Percentiles rank a stretch among this genome's conserved stretches.
These are phyloP conservation scores for Wickerhamiella australiensis DNA, from an alignment of 805 yeast genomes.

Conservation along the genomic window DNA sequence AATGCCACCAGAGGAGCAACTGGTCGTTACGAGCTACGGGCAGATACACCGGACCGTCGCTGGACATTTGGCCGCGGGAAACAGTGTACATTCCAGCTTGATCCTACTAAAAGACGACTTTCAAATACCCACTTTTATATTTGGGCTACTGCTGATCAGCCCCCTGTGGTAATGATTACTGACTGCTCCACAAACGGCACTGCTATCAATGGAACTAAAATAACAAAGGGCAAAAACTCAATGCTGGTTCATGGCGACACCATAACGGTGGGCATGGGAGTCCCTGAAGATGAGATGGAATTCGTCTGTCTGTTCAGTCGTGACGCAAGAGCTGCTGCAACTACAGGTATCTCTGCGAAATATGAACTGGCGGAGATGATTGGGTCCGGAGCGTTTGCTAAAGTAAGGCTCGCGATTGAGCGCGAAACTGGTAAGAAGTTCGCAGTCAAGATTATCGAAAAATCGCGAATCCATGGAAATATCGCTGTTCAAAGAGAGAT, in stretches of 20 bases:
- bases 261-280: slow-evolving; percentile 79
- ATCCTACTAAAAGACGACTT: slow-evolving; percentile 45
- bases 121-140: slow-evolving; percentile 65
- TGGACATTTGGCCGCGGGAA: slow-evolving; percentile 72
- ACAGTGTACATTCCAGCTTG: slow-evolving; percentile 52
- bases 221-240: slow-evolving; percentile 68
- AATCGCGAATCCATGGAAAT: slow-evolving; percentile 61
- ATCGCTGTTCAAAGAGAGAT: slow-evolving; percentile 67
- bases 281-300: slow-evolving; percentile 49
- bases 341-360: slow-evolving; percentile 48
- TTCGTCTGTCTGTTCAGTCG: slow-evolving; percentile 32
- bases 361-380: slow-evolving; percentile 77
- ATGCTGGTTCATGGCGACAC: slow-evolving; percentile 87
- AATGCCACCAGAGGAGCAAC: slow-evolving; percentile 5
- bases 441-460: slow-evolving; percentile 83
- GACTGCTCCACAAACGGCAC: slow-evolving; percentile 92
- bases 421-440: slow-evolving; percentile 71
- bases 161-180: slow-evolving; percentile 39
- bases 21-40: slow-evolving; percentile 3
- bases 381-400: slow-evolving; percentile 98
- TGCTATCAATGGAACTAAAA: slow-evolving; percentile 57
- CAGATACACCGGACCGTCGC: slow-evolving; percentile 19
- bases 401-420: slow-evolving; percentile 82
- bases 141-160: slow-evolving; percentile 48
- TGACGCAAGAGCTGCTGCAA: slow-evolving; percentile 22